These are phyloP conservation scores for Coemansia sp. DNA, from an alignment of 192 early-diverging fungal species.

Conservation along the genomic window DNA sequence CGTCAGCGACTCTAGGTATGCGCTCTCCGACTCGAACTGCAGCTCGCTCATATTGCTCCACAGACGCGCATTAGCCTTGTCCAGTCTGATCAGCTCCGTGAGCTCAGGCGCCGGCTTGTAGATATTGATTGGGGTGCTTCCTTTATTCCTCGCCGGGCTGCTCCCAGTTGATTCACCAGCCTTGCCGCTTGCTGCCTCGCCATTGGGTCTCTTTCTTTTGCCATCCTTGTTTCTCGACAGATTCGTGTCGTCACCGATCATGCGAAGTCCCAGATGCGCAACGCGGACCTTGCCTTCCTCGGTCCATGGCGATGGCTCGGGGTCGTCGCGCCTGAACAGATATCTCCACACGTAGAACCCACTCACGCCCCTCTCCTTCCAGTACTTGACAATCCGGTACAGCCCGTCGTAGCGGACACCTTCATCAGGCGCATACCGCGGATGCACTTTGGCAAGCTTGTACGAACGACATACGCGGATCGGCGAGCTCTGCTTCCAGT, in stretches of 20 bases:
- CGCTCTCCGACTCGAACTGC: conserved; percentile 18
- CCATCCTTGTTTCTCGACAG: neutral
- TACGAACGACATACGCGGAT: conserved; percentile 61
- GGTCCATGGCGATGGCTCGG: conserved; percentile 66
- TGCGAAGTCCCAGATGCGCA: conserved; percentile 43
- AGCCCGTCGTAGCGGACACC: conserved; percentile 68
- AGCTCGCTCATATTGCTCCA: conserved; percentile 28
- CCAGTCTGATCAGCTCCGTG: conserved; percentile 36
- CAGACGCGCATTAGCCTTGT: conserved; percentile 35
- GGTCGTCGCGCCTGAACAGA: conserved; percentile 63
- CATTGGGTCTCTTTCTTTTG: neutral
- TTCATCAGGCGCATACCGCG: conserved; percentile 54
- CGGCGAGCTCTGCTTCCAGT: conserved; percentile 58
- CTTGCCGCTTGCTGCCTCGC: neutral
- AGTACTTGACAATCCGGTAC: conserved; percentile 67
- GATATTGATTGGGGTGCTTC: conserved; percentile 1
- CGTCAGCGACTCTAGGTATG: conserved; percentile 32
- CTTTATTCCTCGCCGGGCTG: too few relatives aligned
- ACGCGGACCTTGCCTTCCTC: conserved; percentile 53
- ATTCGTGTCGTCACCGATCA: neutral
- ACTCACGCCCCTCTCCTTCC: conserved; percentile 53
- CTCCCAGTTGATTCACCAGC: neutral
- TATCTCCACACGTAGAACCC: conserved; percentile 64
- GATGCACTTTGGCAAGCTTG: conserved; percentile 53
- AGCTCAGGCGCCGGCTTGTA: conserved; percentile 20